Percentiles rank a stretch among this genome's conserved stretches.
Evolutionary conservation across 2,329 filamentous ascomycete genomes (phyloP).

Genomic region (Aureobasidium sp.): DNA sequence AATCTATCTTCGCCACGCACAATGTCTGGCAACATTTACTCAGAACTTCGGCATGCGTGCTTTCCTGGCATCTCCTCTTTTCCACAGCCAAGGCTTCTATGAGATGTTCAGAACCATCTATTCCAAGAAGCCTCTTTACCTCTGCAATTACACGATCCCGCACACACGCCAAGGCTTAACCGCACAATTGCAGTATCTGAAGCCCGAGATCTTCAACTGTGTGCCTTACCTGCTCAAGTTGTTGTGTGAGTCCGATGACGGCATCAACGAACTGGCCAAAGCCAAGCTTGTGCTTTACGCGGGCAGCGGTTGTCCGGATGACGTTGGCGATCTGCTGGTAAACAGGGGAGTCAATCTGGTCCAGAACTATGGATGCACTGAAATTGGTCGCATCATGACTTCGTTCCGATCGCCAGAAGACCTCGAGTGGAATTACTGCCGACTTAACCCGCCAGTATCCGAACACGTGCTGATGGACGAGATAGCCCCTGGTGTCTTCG

Average conservation of each 20-base stretch:
- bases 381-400: slow-evolving; percentile 41
- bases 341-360: slow-evolving; percentile 25
- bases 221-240: slow-evolving; percentile 59
- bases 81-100: slow-evolving; percentile 51
- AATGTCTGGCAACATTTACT: slow-evolving; percentile 41
- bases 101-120: slow-evolving; percentile 46
- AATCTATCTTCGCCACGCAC: slow-evolving; percentile 48
- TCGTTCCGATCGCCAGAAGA: slow-evolving; percentile 46
- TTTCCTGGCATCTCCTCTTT: slow-evolving; percentile 50
- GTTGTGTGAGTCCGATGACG: slow-evolving; percentile 48
- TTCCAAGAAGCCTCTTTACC: slow-evolving; percentile 40
- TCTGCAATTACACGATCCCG: slow-evolving; percentile 49
- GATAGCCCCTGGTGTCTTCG: slow-evolving; percentile 32
- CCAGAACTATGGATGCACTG: slow-evolving; percentile 28
- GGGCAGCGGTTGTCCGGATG: slow-evolving; percentile 26
- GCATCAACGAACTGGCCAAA: slow-evolving; percentile 26
- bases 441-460: slow-evolving; percentile 25
- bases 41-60: slow-evolving; percentile 38
- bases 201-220: slow-evolving; percentile 47
- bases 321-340: slow-evolving; percentile 26
- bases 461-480: slow-evolving; percentile 24
- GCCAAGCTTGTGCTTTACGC: slow-evolving; percentile 24
- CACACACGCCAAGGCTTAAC: slow-evolving; percentile 35
- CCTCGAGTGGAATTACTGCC: slow-evolving; percentile 52
- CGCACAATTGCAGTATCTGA: slow-evolving; percentile 20